Base-by-base conservation (phyloP, 2,329 filamentous ascomycete genomes). In the Parastagonospora avenae region DNA sequence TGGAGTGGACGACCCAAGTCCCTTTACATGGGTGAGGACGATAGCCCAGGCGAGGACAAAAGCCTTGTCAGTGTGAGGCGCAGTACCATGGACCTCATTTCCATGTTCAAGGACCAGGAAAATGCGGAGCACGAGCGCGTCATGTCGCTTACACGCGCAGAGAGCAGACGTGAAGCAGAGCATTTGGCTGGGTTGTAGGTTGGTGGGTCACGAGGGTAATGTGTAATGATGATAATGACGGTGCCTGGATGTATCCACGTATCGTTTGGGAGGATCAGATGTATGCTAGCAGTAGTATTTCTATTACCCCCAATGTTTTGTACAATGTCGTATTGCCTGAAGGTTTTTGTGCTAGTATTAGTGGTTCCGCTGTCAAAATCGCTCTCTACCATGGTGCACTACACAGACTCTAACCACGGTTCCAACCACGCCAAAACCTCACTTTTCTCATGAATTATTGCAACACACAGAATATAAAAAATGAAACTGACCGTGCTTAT, bases 1-100 rank as follows among this genome's bases (percentile, higher is more conserved):
- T 53, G 38, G 9, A 67, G 60, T 46, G 56, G 30, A 24, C 53
- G 39, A 8, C 55, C 54, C 19, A 63, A 57, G 31, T 56, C 63
- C 24, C n/a, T 50, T 11, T 57, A 49, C 5, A 31, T 40, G 35
- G 54, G 31, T 11, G 54, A 60, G 5, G 58, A 62, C 24, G 56
- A 62, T 19, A 49, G 32, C 2, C 55, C 52, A 16, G 42, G 42
- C 1, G 63, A 67, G 27, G 59, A 58, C 30, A 62, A 49, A 30
- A 74, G 71, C 39, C 57, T 70, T 6, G 61, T 64, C n/a, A 72
- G 68, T 48, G 64, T 74, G 16, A 59, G 74, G 36, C 66, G 63
- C n/a, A 76, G 74, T 54, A 76, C 74, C 7, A 70, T 74, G 63
- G 74, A 77, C 55, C 54, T 77, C 53, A 56, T 75, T 8, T 61